Conservation (phyloP, 73 alveolate genomes). For the Strombidium stylifer region DNA sequence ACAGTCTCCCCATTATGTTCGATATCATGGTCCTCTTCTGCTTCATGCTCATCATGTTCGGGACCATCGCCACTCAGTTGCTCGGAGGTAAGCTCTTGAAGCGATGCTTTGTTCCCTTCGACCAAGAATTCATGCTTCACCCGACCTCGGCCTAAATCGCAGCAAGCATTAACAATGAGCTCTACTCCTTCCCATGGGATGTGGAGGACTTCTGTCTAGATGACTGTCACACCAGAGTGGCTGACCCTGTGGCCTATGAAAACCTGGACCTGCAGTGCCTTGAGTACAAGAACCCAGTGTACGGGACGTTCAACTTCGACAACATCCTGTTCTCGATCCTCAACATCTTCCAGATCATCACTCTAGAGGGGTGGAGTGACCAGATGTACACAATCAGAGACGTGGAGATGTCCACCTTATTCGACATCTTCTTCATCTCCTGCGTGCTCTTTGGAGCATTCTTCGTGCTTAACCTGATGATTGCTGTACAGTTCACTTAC, state of each 20-base stretch:
- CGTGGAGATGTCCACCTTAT: constrained; percentile 5
- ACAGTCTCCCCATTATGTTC: constrained; percentile 71
- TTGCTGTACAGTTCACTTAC: constrained; percentile 51
- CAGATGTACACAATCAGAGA: constrained; percentile 33
- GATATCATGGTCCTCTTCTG: constrained; percentile 65
- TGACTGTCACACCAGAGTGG: background rate
- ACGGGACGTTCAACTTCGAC: constrained; percentile 56
- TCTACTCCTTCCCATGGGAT: constrained; percentile 5
- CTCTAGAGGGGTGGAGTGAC: constrained; percentile 62
- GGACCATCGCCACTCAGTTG: constrained; percentile 66
- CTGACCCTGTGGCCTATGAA: constrained; percentile 11
- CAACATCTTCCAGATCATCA: constrained; percentile 44
- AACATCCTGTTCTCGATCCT: constrained; percentile 36
- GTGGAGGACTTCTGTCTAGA: constrained; percentile 2
- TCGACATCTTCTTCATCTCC: constrained; percentile 42
- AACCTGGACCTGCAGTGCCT: background rate
- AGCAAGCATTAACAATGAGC: constrained; percentile 1
- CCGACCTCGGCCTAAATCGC: no score
- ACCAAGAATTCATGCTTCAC: no score
- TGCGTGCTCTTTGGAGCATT: constrained; percentile 48
- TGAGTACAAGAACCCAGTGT: constrained; percentile 52
- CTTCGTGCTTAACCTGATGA: constrained; percentile 52
- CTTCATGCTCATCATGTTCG: constrained; percentile 66
- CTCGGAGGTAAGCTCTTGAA: constrained; percentile 65
- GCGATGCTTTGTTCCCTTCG: no score